Conservation (phyloP, 192 early-diverging fungal genomes). For the Dissophora globulifera region DNA sequence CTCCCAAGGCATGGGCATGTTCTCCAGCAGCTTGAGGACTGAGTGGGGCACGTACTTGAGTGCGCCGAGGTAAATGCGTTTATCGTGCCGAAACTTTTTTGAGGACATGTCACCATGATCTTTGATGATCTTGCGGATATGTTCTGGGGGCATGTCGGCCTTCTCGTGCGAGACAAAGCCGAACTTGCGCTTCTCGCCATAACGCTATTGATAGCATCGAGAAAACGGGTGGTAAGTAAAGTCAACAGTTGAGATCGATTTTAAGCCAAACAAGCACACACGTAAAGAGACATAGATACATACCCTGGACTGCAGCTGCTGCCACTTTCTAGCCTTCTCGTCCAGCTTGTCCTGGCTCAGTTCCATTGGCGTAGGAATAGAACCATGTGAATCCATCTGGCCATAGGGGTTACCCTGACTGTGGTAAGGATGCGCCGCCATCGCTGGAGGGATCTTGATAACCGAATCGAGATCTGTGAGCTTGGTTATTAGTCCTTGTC, state of each 20-base stretch:
- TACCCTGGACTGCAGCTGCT: slow-evolving; percentile 83
- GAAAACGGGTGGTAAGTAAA: neutral
- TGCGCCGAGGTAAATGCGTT: slow-evolving; percentile 97
- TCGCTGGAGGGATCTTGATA: slow-evolving; percentile 24
- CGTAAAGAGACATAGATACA: no score
- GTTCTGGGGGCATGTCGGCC: slow-evolving; percentile 96
- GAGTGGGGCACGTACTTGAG: slow-evolving; percentile 99
- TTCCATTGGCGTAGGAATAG: slow-evolving; percentile 51
- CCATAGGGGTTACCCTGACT: slow-evolving; percentile 37
- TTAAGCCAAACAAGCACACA: no score
- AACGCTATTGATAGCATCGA: slow-evolving; percentile 61
- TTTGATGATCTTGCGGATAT: slow-evolving; percentile 97
- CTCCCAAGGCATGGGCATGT: slow-evolving; percentile 99
- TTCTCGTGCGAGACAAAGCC: slow-evolving; percentile 95
- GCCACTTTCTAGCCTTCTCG: slow-evolving; percentile 93
- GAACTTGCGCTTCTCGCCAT: slow-evolving; percentile 94
- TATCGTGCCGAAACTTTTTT: slow-evolving; percentile 97
- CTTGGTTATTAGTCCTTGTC: slow-evolving; percentile 7
- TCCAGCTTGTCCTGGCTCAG: slow-evolving; percentile 65
- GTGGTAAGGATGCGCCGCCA: slow-evolving; percentile 44
- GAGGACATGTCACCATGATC: slow-evolving; percentile 99
- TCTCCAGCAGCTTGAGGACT: slow-evolving; percentile 96
- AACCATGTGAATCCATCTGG: slow-evolving; percentile 29
- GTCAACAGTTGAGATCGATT: no score
- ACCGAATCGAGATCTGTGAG: slow-evolving; percentile 5